phyloP scores from a whole-genome alignment of 257 asterid species.

The Datura wrightii region DNA sequence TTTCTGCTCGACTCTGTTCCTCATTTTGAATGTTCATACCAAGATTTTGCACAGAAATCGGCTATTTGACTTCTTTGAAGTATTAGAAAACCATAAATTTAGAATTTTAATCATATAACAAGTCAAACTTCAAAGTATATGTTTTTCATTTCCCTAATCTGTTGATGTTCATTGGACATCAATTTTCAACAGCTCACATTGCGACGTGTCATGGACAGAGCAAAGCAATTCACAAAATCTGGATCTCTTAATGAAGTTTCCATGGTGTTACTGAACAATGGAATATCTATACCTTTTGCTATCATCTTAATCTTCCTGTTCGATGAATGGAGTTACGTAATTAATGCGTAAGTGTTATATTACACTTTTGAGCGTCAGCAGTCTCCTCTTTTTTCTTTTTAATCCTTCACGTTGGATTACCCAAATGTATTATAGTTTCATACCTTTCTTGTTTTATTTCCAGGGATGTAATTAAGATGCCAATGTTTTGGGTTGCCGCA shows the following conservation, averaged over 20 bases:
- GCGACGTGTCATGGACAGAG: slow-evolving; percentile 59
- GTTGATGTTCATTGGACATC: background rate
- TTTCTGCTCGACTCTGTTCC: background rate
- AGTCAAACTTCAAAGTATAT: background rate
- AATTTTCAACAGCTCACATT: slow-evolving; percentile 52
- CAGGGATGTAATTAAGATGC: slow-evolving; percentile 50
- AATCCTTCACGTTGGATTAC: background rate
- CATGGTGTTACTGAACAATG: slow-evolving; percentile 58
- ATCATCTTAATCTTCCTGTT: slow-evolving; percentile 49
- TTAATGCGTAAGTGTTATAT: slow-evolving; percentile 41
- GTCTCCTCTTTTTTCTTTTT: slow-evolving; percentile 13
- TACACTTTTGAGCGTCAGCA: background rate
- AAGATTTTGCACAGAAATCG: slow-evolving; percentile 23
- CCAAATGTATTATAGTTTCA: background rate
- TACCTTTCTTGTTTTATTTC: slow-evolving; percentile 13
- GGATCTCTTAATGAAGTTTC: slow-evolving; percentile 61
- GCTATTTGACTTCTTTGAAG: slow-evolving; percentile 9
- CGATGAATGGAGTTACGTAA: slow-evolving; percentile 53
- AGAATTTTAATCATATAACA: background rate
- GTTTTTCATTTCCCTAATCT: background rate
- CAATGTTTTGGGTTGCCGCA: slow-evolving; percentile 59
- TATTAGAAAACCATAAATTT: background rate
- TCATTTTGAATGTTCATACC: background rate
- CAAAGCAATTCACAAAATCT: slow-evolving; percentile 53
- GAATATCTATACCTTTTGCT: slow-evolving; percentile 56